A percentile compares a stretch with the other conserved stretches of the same genome.
These are phyloP conservation scores for Paramyrothecium sp. DNA, from an alignment of 2,329 filamentous ascomycete genomes.

Conservation along the genomic window DNA sequence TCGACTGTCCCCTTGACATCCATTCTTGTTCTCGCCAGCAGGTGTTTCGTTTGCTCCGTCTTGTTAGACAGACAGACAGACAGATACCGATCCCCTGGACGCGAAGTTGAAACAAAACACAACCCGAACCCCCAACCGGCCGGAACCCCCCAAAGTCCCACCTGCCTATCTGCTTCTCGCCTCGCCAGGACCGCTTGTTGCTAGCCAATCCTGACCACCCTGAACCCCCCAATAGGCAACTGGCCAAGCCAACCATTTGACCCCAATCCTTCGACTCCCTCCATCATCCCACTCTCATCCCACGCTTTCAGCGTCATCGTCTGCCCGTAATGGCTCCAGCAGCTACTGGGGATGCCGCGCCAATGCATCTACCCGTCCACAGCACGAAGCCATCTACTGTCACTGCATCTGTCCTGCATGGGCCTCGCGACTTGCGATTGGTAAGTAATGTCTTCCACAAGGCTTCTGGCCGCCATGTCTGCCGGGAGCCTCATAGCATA, in stretches of 20 bases:
- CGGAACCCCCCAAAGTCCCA: constrained; percentile 19
- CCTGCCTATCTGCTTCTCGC: constrained; percentile 8
- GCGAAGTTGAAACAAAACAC: constrained; percentile 10
- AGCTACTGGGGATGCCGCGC: constrained; percentile 41
- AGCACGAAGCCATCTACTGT: constrained; percentile 41
- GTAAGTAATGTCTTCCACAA: constrained; percentile 34
- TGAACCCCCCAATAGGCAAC: constrained; percentile 27
- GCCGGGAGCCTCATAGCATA: no score
- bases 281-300: constrained; percentile 55
- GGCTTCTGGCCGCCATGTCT: constrained; percentile 1
- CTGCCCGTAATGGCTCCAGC: constrained; percentile 46
- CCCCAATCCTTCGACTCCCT: constrained; percentile 19
- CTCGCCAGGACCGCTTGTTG: constrained; percentile 8
- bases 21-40: neutral
- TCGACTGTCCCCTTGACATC: neutral
- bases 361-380: constrained; percentile 42
- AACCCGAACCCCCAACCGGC: constrained; percentile 22
- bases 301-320: constrained; percentile 43
- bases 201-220: constrained; percentile 24
- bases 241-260: constrained; percentile 24
- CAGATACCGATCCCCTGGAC: constrained; percentile 6
- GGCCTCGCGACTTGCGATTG: constrained; percentile 55
- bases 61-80: no score
- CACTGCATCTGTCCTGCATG: constrained; percentile 56
- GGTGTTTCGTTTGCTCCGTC: constrained; percentile 13